Evolutionary conservation across 2,329 filamentous ascomycete species (phyloP).

Genomic region (Grosmannia serpens): DNA sequence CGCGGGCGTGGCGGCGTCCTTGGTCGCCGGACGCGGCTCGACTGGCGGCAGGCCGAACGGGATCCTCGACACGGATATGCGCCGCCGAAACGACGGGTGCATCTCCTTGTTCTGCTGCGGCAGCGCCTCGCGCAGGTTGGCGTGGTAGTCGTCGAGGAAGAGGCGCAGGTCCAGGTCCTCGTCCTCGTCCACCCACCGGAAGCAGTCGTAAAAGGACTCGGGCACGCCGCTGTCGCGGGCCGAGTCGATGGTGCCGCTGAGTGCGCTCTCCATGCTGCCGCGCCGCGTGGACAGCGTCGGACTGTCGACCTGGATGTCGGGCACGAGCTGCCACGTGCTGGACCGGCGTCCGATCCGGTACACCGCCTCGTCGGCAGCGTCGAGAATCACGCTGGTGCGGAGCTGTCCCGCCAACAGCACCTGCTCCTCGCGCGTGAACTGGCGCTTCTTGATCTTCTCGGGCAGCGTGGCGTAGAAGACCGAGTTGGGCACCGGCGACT

Average conservation of each 20-base stretch:
- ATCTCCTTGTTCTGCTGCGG: conserved; percentile 32
- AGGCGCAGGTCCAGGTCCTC: conserved; percentile 57
- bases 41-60: conserved; percentile 47
- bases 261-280: conserved; percentile 10
- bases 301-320: conserved; percentile 18
- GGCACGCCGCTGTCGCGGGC: conserved; percentile 22
- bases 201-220: conserved; percentile 52
- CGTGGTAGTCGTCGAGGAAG: conserved; percentile 58
- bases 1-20: no score
- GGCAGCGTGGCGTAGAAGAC: conserved; percentile 61
- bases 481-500: conserved; percentile 36
- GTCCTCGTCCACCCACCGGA: conserved; percentile 65
- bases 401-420: conserved; percentile 42
- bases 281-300: conserved; percentile 3
- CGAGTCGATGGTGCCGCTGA: not conserved
- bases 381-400: conserved; percentile 24
- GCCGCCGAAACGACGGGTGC: conserved; percentile 55
- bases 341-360: conserved; percentile 32
- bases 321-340: conserved; percentile 21
- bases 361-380: conserved; percentile 42
- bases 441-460: conserved; percentile 58
- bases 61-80: conserved; percentile 58
- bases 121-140: conserved; percentile 41
- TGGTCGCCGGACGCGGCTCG: conserved; percentile 34
- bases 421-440: conserved; percentile 64